Conservation (phyloP, 352 stramenopile species). For the Globisporangium emineosum region DNA sequence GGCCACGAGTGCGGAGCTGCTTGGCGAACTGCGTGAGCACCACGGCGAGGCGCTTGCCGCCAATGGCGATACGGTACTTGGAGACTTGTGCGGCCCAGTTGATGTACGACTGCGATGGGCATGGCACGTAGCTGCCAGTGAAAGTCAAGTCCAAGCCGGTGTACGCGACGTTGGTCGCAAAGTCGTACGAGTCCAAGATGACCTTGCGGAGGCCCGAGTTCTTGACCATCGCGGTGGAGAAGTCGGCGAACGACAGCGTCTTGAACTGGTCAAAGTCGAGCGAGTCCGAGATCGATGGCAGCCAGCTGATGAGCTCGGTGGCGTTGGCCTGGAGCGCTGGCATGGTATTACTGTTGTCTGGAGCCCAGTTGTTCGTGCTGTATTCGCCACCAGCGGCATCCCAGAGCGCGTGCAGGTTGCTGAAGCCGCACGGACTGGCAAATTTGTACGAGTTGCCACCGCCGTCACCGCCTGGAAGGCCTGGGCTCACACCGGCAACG, state of each 20-base stretch:
- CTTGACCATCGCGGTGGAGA: conserved; percentile 31
- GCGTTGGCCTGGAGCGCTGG: conserved; percentile 32
- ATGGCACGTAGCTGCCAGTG: conserved; percentile 16
- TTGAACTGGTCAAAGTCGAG: conserved; percentile 43
- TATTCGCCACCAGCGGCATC: conserved; percentile 51
- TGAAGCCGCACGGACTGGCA: conserved; percentile 36
- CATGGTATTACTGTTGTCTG: conserved; percentile 17
- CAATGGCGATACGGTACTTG: conserved; percentile 48
- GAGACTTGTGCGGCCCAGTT: conserved; percentile 26
- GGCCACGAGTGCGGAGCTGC: conserved; percentile 35
- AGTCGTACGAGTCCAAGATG: conserved; percentile 45
- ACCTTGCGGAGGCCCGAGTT: conserved; percentile 25
- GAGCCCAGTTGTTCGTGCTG: conserved; percentile 51
- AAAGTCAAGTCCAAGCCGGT: conserved; percentile 29
- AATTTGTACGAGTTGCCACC: conserved; percentile 67
- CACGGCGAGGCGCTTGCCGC: conserved; percentile 47
- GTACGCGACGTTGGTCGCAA: conserved; percentile 41
- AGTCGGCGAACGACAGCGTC: conserved; percentile 28
- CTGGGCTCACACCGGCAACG: conserved; percentile 38
- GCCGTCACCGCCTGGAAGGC: conserved; percentile 45
- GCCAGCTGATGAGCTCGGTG: conserved; percentile 38
- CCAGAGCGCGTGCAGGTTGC: conserved; percentile 68
- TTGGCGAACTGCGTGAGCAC: conserved; percentile 53
- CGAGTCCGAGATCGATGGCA: conserved; percentile 29
- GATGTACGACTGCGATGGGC: conserved; percentile 31